Evolutionary conservation across 257 asterid species (phyloP).

Genomic region (Solanum chilense): DNA sequence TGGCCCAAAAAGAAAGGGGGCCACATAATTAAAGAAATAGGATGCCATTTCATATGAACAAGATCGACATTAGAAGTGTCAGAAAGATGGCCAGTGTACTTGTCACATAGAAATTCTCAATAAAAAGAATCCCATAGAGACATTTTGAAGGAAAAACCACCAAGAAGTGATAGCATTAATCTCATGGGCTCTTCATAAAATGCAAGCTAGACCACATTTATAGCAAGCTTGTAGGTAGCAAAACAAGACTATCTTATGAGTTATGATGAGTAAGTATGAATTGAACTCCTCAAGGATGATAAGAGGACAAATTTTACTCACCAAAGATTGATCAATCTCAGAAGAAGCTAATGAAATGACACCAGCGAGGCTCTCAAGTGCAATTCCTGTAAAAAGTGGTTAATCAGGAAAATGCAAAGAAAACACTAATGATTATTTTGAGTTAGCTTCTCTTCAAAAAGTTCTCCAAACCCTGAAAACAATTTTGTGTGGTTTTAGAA

Average conservation of each 20-base stretch:
- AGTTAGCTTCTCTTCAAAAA: background rate
- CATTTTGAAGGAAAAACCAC: background rate
- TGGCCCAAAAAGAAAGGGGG: background rate
- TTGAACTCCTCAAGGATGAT: background rate
- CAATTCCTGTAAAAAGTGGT: conserved; percentile 48
- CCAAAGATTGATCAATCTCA: conserved; percentile 72
- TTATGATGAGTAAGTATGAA: background rate
- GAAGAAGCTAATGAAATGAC: conserved; percentile 69
- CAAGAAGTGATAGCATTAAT: background rate
- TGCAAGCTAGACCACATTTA: background rate
- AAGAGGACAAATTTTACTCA: conserved; percentile 17
- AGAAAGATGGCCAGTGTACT: background rate
- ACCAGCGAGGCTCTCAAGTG: conserved; percentile 84
- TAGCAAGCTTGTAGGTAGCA: background rate
- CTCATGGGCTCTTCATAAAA: background rate
- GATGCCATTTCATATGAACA: background rate
- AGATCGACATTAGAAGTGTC: background rate
- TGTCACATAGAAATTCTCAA: background rate
- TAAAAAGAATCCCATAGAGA: background rate
- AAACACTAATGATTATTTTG: background rate
- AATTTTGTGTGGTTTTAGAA: background rate
- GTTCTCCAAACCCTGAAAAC: background rate
- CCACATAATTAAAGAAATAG: background rate
- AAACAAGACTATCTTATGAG: background rate
- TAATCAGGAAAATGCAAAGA: background rate